A percentile compares a stretch with the other conserved stretches of the same genome.
phyloP scores from a whole-genome alignment of 2,329 filamentous ascomycete species.

The Rachicladosporium sp. region DNA sequence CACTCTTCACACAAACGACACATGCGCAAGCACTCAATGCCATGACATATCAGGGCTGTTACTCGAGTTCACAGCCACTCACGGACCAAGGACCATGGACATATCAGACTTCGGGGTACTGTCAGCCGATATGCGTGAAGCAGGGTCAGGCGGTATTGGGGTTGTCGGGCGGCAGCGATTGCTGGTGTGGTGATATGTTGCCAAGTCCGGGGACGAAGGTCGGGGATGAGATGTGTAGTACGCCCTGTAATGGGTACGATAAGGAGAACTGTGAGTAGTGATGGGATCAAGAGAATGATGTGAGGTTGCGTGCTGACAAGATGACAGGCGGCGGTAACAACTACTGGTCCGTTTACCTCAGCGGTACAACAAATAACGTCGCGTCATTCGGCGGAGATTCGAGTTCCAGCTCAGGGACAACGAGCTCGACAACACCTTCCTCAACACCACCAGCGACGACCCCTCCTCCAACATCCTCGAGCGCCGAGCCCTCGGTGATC shows the following conservation, averaged over 20 bases:
- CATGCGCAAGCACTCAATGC: constrained; percentile 2
- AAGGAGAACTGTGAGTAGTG: constrained; percentile 46
- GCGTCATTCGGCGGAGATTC: constrained; percentile 16
- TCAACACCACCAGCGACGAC: constrained; percentile 7
- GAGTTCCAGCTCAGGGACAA: constrained; percentile 4
- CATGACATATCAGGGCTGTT: constrained; percentile 37
- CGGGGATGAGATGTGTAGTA: constrained; percentile 49
- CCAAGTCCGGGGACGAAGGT: constrained; percentile 47
- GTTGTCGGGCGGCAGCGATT: constrained; percentile 49
- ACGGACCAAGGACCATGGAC: constrained; percentile 35
- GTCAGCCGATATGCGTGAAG: constrained; percentile 38
- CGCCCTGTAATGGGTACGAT: constrained; percentile 51
- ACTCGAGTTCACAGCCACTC: constrained; percentile 33
- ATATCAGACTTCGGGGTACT: constrained; percentile 45
- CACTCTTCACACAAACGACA: constrained; percentile 4
- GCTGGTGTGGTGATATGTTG: constrained; percentile 60
- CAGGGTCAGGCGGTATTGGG: constrained; percentile 47
- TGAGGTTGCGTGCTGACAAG: constrained; percentile 25
- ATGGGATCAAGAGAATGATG: constrained; percentile 13
- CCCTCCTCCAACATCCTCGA: constrained; percentile 11
- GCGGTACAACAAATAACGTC: constrained; percentile 32
- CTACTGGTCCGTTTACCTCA: constrained; percentile 40
- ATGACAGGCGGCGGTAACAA: constrained; percentile 44
- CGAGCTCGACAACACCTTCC: constrained; percentile 7
- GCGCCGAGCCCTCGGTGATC: constrained; percentile 10